Conservation (phyloP, 768 basidiomycete species). For the Podaxis mareebaensis region DNA sequence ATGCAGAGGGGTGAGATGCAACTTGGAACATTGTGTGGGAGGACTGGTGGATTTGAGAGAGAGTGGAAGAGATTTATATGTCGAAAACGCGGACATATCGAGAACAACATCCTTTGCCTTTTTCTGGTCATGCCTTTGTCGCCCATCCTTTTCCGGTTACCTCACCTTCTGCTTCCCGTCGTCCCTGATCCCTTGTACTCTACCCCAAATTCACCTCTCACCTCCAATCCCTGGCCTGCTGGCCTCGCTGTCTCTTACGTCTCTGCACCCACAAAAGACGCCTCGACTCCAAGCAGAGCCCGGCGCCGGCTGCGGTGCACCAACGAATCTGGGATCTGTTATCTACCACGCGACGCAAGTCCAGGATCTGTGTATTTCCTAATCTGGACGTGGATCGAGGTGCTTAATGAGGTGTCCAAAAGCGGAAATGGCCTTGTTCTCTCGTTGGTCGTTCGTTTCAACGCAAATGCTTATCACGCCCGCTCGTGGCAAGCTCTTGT, state of each 20-base stretch:
- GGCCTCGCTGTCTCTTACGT: neutral
- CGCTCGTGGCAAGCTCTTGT: conserved; percentile 12
- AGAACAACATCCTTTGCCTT: conserved; percentile 28
- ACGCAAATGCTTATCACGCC: conserved; percentile 12
- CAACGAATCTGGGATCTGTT: neutral
- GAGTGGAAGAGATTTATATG: conserved; percentile 24
- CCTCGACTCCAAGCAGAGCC: neutral
- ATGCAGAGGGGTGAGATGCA: conserved; percentile 42
- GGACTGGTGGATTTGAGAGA: conserved; percentile 3
- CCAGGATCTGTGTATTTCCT: neutral
- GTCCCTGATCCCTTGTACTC: conserved; percentile 8
- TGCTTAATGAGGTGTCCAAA: conserved; percentile 20
- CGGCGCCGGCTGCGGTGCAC: neutral
- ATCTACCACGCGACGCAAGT: neutral
- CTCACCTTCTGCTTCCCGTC: conserved; percentile 17
- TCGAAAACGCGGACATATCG: conserved; percentile 19
- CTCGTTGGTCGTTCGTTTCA: conserved; percentile 25
- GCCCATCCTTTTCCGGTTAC: conserved; percentile 26
- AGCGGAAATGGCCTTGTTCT: conserved; percentile 32
- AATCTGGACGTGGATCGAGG: neutral
- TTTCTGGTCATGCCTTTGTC: conserved; percentile 42
- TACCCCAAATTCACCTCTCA: neutral
- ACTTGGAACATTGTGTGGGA: conserved; percentile 46
- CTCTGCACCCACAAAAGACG: neutral
- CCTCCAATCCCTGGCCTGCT: neutral